These are phyloP conservation scores for Colletotrichum horii DNA, from an alignment of 2,329 filamentous ascomycete genomes.

Conservation along the genomic window DNA sequence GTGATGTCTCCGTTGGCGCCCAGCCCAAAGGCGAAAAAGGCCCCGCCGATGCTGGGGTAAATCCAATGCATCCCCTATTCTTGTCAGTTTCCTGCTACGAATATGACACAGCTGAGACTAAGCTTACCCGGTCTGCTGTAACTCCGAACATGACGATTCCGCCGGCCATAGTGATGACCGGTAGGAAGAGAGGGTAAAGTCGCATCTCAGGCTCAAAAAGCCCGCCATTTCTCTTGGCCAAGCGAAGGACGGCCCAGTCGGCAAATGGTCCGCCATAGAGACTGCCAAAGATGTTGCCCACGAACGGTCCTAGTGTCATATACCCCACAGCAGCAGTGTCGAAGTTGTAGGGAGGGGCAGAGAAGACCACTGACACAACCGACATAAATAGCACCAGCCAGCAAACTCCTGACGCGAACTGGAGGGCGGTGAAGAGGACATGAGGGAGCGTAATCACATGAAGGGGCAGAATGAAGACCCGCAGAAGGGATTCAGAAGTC, in stretches of 20 bases:
- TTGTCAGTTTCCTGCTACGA: neutral
- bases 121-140: conserved; percentile 34
- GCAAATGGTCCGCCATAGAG: conserved; percentile 41
- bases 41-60: conserved; percentile 36
- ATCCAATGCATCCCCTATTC: conserved; percentile 44
- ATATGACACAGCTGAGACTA: conserved; percentile 24
- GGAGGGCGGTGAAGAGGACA: conserved; percentile 41
- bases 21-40: conserved; percentile 40
- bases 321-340: conserved; percentile 26
- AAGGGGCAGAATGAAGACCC: conserved; percentile 19
- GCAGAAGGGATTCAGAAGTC: conserved; percentile 17
- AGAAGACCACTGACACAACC: conserved; percentile 33
- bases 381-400: conserved; percentile 40
- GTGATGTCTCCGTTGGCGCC: conserved; percentile 37
- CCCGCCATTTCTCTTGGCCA: conserved; percentile 40
- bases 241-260: conserved; percentile 39
- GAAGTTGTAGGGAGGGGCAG: conserved; percentile 35
- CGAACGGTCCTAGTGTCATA: conserved; percentile 32
- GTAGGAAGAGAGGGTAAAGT: conserved; percentile 32
- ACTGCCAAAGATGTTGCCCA: conserved; percentile 41
- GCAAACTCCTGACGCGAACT: conserved; percentile 41
- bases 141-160: conserved; percentile 41
- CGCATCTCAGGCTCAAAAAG: conserved; percentile 49
- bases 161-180: conserved; percentile 31
- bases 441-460: conserved; percentile 28